Evolutionary conservation across 106 monocot genomes (phyloP).

Genomic region (Dendrobium chrysotoxum): DNA sequence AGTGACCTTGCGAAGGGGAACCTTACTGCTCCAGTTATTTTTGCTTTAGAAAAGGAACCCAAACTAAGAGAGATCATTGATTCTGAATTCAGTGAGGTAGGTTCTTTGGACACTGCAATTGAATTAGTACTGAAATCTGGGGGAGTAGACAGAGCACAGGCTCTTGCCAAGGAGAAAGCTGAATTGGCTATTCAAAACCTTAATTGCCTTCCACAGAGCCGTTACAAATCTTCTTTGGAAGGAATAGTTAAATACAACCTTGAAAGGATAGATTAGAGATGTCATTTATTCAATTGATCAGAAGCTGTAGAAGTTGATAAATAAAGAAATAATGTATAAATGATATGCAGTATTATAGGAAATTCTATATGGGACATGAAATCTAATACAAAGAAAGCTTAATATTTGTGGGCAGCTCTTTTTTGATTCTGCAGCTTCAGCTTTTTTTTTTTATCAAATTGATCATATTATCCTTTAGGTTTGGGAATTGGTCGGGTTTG

Average conservation of each 20-base stretch:
- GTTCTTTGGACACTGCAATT: slow-evolving; percentile 60
- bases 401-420: too few relatives aligned
- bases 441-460: too few relatives aligned
- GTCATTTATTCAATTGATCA: not conserved
- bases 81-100: slow-evolving; percentile 72
- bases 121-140: slow-evolving; percentile 53
- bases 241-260: slow-evolving; percentile 84
- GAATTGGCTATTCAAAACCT: slow-evolving; percentile 58
- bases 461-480: too few relatives aligned
- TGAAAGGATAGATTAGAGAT: slow-evolving; percentile 50
- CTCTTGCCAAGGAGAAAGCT: slow-evolving; percentile 74
- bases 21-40: slow-evolving; percentile 94
- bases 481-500: too few relatives aligned
- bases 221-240: slow-evolving; percentile 65
- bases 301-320: not conserved
- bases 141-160: slow-evolving; percentile 62
- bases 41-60: slow-evolving; percentile 65
- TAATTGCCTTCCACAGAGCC: slow-evolving; percentile 57
- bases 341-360: too few relatives aligned
- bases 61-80: slow-evolving; percentile 75
- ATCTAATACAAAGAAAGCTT: too few relatives aligned
- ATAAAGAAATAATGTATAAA: not conserved
- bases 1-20: slow-evolving; percentile 85
- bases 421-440: too few relatives aligned
- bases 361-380: too few relatives aligned